Percentiles rank a stretch among this genome's conserved stretches.
phyloP scores from a whole-genome alignment of 2,329 filamentous ascomycete genomes.

The Nothomitra cinnamomea region DNA sequence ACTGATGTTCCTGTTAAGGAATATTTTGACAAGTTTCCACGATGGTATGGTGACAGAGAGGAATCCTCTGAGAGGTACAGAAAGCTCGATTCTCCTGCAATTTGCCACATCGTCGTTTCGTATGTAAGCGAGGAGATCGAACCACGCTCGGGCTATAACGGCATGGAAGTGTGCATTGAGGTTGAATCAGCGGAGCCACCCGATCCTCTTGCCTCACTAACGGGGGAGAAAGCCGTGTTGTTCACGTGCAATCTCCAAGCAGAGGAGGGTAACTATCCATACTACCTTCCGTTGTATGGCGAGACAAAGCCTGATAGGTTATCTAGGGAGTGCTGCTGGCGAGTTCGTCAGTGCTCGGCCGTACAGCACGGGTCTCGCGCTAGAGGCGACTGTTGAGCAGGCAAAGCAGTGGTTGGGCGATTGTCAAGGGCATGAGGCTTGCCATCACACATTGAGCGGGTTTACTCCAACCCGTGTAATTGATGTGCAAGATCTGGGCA shows the following conservation, averaged over 20 bases:
- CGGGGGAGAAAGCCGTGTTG: not conserved
- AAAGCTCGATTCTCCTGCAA: not conserved
- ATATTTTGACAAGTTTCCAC: not conserved
- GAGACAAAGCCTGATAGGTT: not conserved
- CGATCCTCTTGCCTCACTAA: not conserved
- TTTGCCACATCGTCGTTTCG: not conserved
- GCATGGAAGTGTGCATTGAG: not conserved
- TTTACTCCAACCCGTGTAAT: not conserved
- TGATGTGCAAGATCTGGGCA: not conserved
- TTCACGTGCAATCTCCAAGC: not conserved
- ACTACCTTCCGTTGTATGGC: not conserved
- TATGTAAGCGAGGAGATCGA: not conserved
- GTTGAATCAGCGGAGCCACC: not conserved
- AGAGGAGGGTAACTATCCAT: not conserved
- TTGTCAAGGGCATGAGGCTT: not conserved
- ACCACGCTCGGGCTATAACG: not conserved
- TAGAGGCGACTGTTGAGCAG: not conserved
- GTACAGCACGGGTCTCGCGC: not conserved
- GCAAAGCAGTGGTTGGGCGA: not conserved
- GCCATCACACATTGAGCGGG: not conserved
- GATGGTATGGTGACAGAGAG: not conserved
- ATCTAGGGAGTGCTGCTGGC: not conserved
- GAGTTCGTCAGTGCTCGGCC: not conserved
- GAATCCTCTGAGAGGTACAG: not conserved
- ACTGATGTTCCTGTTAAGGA: not conserved